Evolutionary conservation across 192 early-diverging fungal species (phyloP), one percentile per base, ranked within the genome.

Genomic region (Umbelopsis isabellina): DNA sequence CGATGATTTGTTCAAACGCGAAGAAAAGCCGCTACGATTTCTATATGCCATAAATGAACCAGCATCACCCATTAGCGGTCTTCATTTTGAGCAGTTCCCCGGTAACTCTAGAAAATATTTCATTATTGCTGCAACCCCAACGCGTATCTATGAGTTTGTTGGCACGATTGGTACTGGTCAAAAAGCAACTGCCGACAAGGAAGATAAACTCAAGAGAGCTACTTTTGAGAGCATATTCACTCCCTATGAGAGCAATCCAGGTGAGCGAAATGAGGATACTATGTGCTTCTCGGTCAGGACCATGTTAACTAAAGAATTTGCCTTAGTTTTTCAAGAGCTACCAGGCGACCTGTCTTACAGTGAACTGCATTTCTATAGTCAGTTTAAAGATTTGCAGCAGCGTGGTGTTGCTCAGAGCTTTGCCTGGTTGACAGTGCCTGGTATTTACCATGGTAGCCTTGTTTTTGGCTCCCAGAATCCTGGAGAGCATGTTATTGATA

Each of bases 61-160:
- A 21, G 80, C 86, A 46, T 51, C 49, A 30, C 92, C 93, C 8
- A 89, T 99, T 25, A 84, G 85, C 13, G 94, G 95, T 20, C 79
- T 99, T 27, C 85, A 90, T 11, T 90, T 91, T 82, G 93, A 94
- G 79, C 82, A 91, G 67, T 95, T 94, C 64, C 93, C 92, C 0
- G 85, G 83, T 18, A 86, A 79, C 22, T 66, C 83, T n/a, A 85
- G 88, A 67, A 90, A 91, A 75, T 93, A 93, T 71, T 83, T 93
- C 33, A 88, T 98, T 1, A 76, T 97, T 49, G 84, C 91, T 12
- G 81, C 95, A 8, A 97, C 97, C 0, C 85, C 92, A 0, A 94
- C 86, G 0, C 87, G 91, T n/a, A 82, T 99, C 20, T 99, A 99
- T 75, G 95, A 97, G 72, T 92, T 97, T 49, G 85, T 98, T 69